Base-by-base conservation (phyloP, 2,329 filamentous ascomycete genomes). In the Didymella lethalis region DNA sequence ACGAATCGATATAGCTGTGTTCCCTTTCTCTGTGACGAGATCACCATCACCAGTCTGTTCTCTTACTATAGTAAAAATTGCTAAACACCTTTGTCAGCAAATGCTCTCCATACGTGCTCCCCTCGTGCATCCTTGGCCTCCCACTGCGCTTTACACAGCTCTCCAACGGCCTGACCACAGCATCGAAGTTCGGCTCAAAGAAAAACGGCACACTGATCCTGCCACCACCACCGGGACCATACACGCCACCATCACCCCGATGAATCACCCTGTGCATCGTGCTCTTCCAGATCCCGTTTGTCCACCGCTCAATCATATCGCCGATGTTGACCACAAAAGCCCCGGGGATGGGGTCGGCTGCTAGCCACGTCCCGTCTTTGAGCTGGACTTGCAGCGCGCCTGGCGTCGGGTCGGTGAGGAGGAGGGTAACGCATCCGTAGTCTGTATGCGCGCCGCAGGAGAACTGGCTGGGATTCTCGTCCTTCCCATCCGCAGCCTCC, bases 291-390 rank as follows among this genome's bases (percentile, higher is more conserved):
- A 75, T 26, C 31, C 78, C 80, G 48, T 78, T 78, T 16, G 80
- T 81, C 78, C 79, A 81, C 43, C 78, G 67, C 69, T 81, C 77
- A 60, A 83, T 76, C 77, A 83, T 79, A 61, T 83, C 81, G 0
- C 81, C 81, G 45, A 83, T 79, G 61, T 83, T 83, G 6, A 83
- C 79, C 2, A 83, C 80, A 53, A 81, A 82, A 0, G 78, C 73
- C 16, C 79, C 81, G 2, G 75, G 71, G 0, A 81, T 69, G 0
- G 80, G 81, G 47, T 82, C 77, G 0, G 80, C 81, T 32, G 75
- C 68, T 0, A 83, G 70, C 82, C 81, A 84, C 0, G 73, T 71
- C 7, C 75, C 74, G 43, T 78, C 74, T 62, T 79, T 78, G 50
- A 75, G 70, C 11, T 74, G 69, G 20, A 82, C 79, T 60, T 83